phyloP scores from a whole-genome alignment of 2,329 filamentous ascomycete genomes.

The Phialemonium atrogriseum region DNA sequence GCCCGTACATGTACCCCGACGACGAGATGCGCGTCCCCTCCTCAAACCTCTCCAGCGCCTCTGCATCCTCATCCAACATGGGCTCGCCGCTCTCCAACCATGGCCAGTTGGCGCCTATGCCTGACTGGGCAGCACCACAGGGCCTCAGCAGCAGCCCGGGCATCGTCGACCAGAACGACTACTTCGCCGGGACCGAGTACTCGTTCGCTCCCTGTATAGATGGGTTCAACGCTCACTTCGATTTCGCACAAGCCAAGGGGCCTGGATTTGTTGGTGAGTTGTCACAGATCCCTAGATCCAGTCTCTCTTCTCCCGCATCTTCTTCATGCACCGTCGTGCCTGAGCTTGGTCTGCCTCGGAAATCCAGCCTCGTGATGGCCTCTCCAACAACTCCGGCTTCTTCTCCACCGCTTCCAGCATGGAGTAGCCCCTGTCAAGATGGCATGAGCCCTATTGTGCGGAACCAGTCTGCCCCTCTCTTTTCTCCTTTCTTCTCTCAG shows the following conservation, averaged over 20 bases:
- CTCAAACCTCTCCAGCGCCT: conserved; percentile 53
- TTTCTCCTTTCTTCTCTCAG: conserved; percentile 43
- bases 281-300: conserved; percentile 25
- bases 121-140: conserved; percentile 48
- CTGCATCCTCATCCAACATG: conserved; percentile 57
- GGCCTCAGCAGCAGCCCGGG: conserved; percentile 52
- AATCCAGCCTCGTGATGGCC: conserved; percentile 20
- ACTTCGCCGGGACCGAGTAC: conserved; percentile 46
- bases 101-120: conserved; percentile 46
- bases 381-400: conserved; percentile 19
- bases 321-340: conserved; percentile 12
- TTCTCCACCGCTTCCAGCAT: conserved; percentile 20
- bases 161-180: conserved; percentile 52
- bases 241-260: conserved; percentile 38
- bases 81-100: conserved; percentile 59
- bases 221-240: conserved; percentile 35
- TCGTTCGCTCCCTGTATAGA: conserved; percentile 45
- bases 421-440: conserved; percentile 19
- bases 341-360: conserved; percentile 5
- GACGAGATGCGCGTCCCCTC: conserved; percentile 44
- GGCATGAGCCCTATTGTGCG: conserved; percentile 13
- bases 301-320: conserved; percentile 13
- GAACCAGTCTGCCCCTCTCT: conserved; percentile 17
- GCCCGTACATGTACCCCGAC: conserved; percentile 37
- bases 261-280: conserved; percentile 50